phyloP scores from a whole-genome alignment of 2,329 filamentous ascomycete genomes.

The Huntiella omanensis region DNA sequence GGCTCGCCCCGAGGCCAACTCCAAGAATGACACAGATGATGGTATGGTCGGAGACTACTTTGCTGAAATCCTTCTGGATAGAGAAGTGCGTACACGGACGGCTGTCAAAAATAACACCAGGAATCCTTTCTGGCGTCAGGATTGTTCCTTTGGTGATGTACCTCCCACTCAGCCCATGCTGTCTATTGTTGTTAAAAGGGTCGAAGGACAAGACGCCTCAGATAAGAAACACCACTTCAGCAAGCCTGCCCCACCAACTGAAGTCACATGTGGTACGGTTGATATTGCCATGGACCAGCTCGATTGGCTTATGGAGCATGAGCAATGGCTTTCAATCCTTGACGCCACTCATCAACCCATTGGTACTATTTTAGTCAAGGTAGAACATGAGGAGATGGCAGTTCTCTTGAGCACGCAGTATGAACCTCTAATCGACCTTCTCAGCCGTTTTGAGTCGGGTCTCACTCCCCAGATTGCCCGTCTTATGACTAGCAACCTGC shows the following conservation, averaged over 20 bases:
- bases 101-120: slow-evolving; percentile 51
- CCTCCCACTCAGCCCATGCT: slow-evolving; percentile 49
- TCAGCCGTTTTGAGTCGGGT: slow-evolving; percentile 69
- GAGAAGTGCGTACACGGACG: slow-evolving; percentile 59
- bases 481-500: slow-evolving; percentile 57
- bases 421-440: slow-evolving; percentile 56
- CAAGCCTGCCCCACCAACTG: slow-evolving; percentile 20
- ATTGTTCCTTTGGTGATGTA: slow-evolving; percentile 58
- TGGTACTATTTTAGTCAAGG: slow-evolving; percentile 68
- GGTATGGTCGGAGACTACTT: slow-evolving; percentile 48
- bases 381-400: slow-evolving; percentile 73
- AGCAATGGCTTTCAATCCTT: slow-evolving; percentile 72
- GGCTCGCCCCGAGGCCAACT: slow-evolving; percentile 13
- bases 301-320: slow-evolving; percentile 56
- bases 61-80: slow-evolving; percentile 62
- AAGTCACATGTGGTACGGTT: slow-evolving; percentile 49
- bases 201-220: slow-evolving; percentile 25
- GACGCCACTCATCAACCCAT: slow-evolving; percentile 59
- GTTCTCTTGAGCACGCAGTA: slow-evolving; percentile 80
- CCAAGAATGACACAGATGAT: slow-evolving; percentile 20
- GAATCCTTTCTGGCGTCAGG: slow-evolving; percentile 68
- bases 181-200: slow-evolving; percentile 52
- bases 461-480: slow-evolving; percentile 72
- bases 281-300: slow-evolving; percentile 66
- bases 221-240: slow-evolving; percentile 10